phyloP scores from a whole-genome alignment of 1,139 yeast species.

The Diutina scorzettiae region DNA sequence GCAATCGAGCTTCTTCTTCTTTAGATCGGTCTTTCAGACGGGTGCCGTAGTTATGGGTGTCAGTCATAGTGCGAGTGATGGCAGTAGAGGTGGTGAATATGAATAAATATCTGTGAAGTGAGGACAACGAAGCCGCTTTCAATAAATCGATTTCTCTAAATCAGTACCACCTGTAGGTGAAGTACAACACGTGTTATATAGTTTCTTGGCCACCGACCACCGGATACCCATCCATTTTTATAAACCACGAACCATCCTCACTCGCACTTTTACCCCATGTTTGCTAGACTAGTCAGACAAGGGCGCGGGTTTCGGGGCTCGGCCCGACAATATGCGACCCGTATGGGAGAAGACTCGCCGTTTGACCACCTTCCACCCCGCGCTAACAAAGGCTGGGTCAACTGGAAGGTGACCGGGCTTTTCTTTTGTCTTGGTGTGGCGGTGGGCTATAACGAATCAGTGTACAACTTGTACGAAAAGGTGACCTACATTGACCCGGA shows the following conservation, averaged over 20 bases:
- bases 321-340: neutral
- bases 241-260: too few relatives aligned
- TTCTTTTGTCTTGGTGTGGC: neutral
- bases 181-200: too few relatives aligned
- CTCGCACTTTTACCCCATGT: too few relatives aligned
- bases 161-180: too few relatives aligned
- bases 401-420: slow-evolving; percentile 1
- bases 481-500: neutral
- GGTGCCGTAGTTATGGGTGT: neutral
- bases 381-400: neutral
- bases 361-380: neutral
- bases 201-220: too few relatives aligned
- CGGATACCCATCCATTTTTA: too few relatives aligned
- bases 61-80: neutral
- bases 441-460: slow-evolving; percentile 1
- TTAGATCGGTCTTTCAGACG: slow-evolving; percentile 3
- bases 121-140: too few relatives aligned
- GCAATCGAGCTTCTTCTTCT: neutral
- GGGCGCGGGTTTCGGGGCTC: too few relatives aligned
- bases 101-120: too few relatives aligned
- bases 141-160: too few relatives aligned
- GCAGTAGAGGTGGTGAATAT: too few relatives aligned
- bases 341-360: neutral
- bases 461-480: neutral
- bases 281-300: too few relatives aligned